These are phyloP conservation scores for Penicillium sp. DNA, from an alignment of 2,329 filamentous ascomycete species.

Conservation along the genomic window DNA sequence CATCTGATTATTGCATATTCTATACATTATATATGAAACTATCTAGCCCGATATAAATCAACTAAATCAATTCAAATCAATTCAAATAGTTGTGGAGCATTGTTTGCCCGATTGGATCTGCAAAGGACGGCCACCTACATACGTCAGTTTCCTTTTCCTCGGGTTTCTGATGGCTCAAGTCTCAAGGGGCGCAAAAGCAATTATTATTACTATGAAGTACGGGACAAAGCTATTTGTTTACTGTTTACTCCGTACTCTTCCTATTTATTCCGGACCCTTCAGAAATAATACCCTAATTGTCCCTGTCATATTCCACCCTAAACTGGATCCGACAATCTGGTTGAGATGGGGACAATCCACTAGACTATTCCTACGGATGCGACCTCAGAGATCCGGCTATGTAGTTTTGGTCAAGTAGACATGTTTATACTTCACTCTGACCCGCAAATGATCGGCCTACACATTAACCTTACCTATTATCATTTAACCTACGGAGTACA, in stretches of 20 bases:
- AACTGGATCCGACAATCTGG: conserved; percentile 23
- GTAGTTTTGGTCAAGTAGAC: neutral
- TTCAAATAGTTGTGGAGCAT: neutral
- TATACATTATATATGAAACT: conserved; percentile 1
- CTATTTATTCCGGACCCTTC: neutral
- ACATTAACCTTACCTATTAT: neutral
- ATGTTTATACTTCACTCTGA: neutral
- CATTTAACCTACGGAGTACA: neutral
- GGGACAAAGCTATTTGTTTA: conserved; percentile 2
- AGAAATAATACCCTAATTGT: neutral
- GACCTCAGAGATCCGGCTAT: neutral
- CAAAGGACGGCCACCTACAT: conserved; percentile 6
- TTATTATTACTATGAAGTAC: neutral
- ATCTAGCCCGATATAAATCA: neutral
- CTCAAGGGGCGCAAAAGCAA: conserved; percentile 3
- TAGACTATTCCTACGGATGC: neutral
- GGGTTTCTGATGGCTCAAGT: conserved; percentile 11
- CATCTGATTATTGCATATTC: conserved; percentile 2
- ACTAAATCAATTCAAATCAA: neutral
- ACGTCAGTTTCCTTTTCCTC: conserved; percentile 12
- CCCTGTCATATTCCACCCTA: conserved; percentile 15
- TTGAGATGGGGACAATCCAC: conserved; percentile 18
- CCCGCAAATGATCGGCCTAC: neutral
- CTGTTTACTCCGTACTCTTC: neutral
- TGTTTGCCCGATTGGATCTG: conserved; percentile 9